Evolutionary conservation across 495 filamentous ascomycete species (phyloP).

Genomic region (Podospora pseudoanserina): DNA sequence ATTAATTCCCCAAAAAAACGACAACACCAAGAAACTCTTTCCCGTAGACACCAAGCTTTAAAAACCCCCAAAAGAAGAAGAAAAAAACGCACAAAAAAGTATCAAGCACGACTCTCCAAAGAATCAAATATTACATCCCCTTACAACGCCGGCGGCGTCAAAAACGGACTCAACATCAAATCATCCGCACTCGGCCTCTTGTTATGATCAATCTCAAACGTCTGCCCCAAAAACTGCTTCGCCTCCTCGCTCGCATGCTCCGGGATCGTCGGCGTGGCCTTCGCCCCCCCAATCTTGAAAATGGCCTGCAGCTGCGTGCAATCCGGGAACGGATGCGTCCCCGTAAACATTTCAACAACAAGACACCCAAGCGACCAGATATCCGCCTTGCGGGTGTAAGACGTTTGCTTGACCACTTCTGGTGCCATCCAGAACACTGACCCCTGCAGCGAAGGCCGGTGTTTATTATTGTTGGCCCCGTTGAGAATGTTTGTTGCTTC

Average conservation of each 20-base stretch:
- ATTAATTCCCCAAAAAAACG: background rate
- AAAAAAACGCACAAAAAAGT: background rate
- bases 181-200: slow-evolving; percentile 89
- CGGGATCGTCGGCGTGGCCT: slow-evolving; percentile 85
- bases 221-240: slow-evolving; percentile 77
- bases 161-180: slow-evolving; percentile 74
- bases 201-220: slow-evolving; percentile 93
- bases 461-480: slow-evolving; percentile 62
- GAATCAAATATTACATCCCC: background rate
- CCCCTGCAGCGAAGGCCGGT: slow-evolving; percentile 90
- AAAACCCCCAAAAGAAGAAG: background rate
- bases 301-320: slow-evolving; percentile 97
- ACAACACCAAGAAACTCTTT: background rate
- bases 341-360: slow-evolving; percentile 99
- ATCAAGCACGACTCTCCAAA: background rate
- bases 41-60: background rate
- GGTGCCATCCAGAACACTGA: slow-evolving; percentile 99
- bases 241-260: slow-evolving; percentile 82
- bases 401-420: slow-evolving; percentile 95
- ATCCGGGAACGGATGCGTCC: slow-evolving; percentile 92
- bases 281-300: slow-evolving; percentile 90
- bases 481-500: slow-evolving; percentile 49
- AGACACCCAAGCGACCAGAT: slow-evolving; percentile 98
- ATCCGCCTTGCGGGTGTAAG: slow-evolving; percentile 98
- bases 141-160: slow-evolving; percentile 50